Evolutionary conservation across 139 green algal genomes (phyloP).

Genomic region (Chlamydomonas asymmetrica): DNA sequence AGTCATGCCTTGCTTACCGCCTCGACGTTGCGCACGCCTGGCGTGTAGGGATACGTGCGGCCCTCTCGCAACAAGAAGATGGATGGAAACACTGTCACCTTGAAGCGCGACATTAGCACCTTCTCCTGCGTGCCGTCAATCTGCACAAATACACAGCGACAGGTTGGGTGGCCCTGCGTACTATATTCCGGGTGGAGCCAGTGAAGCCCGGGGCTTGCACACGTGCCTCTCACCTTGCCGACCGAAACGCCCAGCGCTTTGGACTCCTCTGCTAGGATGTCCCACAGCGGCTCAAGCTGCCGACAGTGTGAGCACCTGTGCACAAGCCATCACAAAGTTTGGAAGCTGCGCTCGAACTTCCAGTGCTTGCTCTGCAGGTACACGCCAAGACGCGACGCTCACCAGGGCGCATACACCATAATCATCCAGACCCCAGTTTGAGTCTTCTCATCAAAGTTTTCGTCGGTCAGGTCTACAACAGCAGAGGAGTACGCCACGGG

Average conservation of each 20-base stretch:
- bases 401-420: constrained; percentile 39
- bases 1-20: constrained; percentile 2
- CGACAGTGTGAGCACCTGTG: constrained; percentile 45
- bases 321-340: no score
- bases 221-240: constrained; percentile 50
- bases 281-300: constrained; percentile 46
- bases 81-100: constrained; percentile 36
- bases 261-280: constrained; percentile 22
- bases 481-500: no score
- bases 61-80: constrained; percentile 42
- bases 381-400: no score
- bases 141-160: constrained; percentile 19
- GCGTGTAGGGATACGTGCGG: constrained; percentile 37
- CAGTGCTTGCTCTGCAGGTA: no score
- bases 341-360: no score
- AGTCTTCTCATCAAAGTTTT: constrained; percentile 43
- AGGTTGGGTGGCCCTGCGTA: no score
- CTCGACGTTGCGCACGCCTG: constrained; percentile 1
- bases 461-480: constrained; percentile 36
- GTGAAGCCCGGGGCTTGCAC: no score
- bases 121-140: constrained; percentile 37
- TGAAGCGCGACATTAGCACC: constrained; percentile 35
- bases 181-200: no score
- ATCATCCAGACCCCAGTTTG: constrained; percentile 38
- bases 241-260: constrained; percentile 28